These are phyloP conservation scores for Saccharata proteae DNA, from an alignment of 2,329 filamentous ascomycete species.

Conservation along the genomic window DNA sequence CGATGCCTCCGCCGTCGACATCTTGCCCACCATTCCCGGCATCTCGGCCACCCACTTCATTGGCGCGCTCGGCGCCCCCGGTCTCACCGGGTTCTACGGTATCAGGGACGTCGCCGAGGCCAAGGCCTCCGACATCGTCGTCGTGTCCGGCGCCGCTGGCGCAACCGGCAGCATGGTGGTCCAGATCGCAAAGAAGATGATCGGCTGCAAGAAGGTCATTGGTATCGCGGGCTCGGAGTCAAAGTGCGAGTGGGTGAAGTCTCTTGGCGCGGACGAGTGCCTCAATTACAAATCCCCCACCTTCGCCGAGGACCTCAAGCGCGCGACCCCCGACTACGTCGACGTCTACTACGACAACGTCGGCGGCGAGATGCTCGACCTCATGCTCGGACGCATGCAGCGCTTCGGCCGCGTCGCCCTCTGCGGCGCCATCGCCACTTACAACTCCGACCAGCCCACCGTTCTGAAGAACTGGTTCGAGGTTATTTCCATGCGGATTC, in stretches of 20 bases:
- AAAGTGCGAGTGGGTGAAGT: slow-evolving; percentile 41
- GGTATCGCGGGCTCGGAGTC: slow-evolving; percentile 41
- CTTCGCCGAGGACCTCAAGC: slow-evolving; percentile 35
- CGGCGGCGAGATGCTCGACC: slow-evolving; percentile 36
- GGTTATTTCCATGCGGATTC: slow-evolving; percentile 29
- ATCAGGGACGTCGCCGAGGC: slow-evolving; percentile 56
- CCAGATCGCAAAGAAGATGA: slow-evolving; percentile 45
- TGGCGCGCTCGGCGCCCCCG: slow-evolving; percentile 47
- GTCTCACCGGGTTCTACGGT: slow-evolving; percentile 66
- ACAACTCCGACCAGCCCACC: slow-evolving; percentile 22
- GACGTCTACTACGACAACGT: slow-evolving; percentile 43
- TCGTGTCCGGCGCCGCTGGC: slow-evolving; percentile 66
- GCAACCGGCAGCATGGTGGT: slow-evolving; percentile 66
- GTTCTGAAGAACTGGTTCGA: slow-evolving; percentile 32
- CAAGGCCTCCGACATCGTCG: slow-evolving; percentile 59
- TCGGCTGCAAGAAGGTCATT: slow-evolving; percentile 36
- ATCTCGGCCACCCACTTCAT: slow-evolving; percentile 10
- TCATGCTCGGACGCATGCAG: slow-evolving; percentile 32
- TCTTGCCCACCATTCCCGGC: slow-evolving; percentile 2
- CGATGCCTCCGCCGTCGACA: slow-evolving; percentile 6
- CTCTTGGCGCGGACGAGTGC: slow-evolving; percentile 40
- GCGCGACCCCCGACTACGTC: slow-evolving; percentile 37
- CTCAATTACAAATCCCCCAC: slow-evolving; percentile 41
- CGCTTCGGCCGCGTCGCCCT: slow-evolving; percentile 29
- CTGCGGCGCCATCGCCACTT: slow-evolving; percentile 32